Percentiles rank a stretch among this genome's conserved stretches.
These are phyloP conservation scores for Nicotiana sylvestris DNA, from an alignment of 257 asterid species.

Conservation along the genomic window DNA sequence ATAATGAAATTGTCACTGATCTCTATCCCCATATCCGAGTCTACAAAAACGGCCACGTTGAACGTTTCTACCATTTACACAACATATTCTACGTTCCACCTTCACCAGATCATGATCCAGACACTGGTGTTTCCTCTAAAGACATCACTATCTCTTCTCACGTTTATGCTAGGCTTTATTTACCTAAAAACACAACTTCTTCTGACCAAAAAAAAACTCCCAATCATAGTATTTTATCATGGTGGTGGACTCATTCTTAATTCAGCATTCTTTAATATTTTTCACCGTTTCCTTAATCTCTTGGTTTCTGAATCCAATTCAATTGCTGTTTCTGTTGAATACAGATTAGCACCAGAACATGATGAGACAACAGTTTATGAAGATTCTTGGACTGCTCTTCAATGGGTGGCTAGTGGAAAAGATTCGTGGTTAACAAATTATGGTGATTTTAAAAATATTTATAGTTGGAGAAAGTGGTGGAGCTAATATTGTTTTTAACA, in stretches of 20 bases:
- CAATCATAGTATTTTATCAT: slow-evolving; percentile 33
- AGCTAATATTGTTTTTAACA: slow-evolving; percentile 23
- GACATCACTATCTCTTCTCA: slow-evolving; percentile 24
- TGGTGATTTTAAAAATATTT: slow-evolving; percentile 33
- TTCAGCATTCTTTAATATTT: slow-evolving; percentile 17
- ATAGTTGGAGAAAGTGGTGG: slow-evolving; percentile 37
- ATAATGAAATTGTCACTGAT: slow-evolving; percentile 2
- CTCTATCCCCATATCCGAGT: slow-evolving; percentile 18
- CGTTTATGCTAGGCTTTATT: slow-evolving; percentile 34
- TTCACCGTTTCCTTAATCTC: slow-evolving; percentile 13
- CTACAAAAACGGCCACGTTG: slow-evolving; percentile 27
- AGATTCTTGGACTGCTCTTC: slow-evolving; percentile 41
- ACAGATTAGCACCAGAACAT: slow-evolving; percentile 52
- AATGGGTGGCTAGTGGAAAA: slow-evolving; percentile 29
- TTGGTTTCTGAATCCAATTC: slow-evolving; percentile 19
- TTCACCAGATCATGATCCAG: slow-evolving; percentile 23
- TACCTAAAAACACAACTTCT: slow-evolving; percentile 22
- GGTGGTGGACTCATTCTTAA: slow-evolving; percentile 38
- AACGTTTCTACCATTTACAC: background rate
- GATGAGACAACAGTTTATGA: slow-evolving; percentile 37
- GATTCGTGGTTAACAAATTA: slow-evolving; percentile 34
- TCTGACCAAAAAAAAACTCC: slow-evolving; percentile 19
- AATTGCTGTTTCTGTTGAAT: slow-evolving; percentile 27
- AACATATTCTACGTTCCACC: slow-evolving; percentile 17
- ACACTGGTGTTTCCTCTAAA: slow-evolving; percentile 34